Conservation (phyloP, 371 early-diverging fungal species). For the Mucor irregularis region DNA sequence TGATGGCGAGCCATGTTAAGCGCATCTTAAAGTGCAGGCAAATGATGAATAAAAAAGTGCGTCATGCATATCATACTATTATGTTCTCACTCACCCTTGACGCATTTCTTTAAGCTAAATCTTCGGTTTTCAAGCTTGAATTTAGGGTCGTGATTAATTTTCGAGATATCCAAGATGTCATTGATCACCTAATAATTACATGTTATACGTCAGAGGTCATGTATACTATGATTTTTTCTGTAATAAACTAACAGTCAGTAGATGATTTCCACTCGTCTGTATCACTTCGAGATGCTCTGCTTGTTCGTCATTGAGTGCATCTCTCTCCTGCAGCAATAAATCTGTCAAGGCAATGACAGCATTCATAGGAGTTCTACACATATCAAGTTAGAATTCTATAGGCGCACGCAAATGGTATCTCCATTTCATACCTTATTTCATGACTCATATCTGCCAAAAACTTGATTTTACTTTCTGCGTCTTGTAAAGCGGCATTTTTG, state of each 20-base stretch:
- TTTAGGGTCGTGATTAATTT: slow-evolving; percentile 62
- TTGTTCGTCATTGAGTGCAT: slow-evolving; percentile 53
- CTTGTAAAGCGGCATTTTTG: slow-evolving; percentile 54
- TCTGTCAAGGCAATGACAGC: slow-evolving; percentile 66
- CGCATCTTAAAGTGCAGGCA: slow-evolving; percentile 47
- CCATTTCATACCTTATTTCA: slow-evolving; percentile 48
- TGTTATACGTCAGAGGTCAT: not conserved
- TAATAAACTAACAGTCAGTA: slow-evolving; percentile 33
- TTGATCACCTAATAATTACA: slow-evolving; percentile 52
- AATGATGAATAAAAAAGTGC: not conserved
- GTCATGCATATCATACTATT: not conserved
- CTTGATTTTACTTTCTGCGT: slow-evolving; percentile 60
- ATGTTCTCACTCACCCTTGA: slow-evolving; percentile 49
- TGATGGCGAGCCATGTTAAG: slow-evolving; percentile 56
- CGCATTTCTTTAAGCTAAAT: slow-evolving; percentile 58
- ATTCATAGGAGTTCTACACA: slow-evolving; percentile 58
- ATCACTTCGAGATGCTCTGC: slow-evolving; percentile 59
- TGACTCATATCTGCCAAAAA: slow-evolving; percentile 64
- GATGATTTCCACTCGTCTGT: slow-evolving; percentile 62
- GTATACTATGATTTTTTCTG: not conserved
- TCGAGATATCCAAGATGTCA: slow-evolving; percentile 61
- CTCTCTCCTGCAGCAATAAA: slow-evolving; percentile 51
- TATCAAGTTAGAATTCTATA: not conserved
- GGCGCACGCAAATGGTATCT: not conserved
- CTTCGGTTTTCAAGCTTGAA: slow-evolving; percentile 57